These are phyloP conservation scores for Colletotrichum simmondsii DNA, from an alignment of 2,329 filamentous ascomycete species.

Conservation along the genomic window DNA sequence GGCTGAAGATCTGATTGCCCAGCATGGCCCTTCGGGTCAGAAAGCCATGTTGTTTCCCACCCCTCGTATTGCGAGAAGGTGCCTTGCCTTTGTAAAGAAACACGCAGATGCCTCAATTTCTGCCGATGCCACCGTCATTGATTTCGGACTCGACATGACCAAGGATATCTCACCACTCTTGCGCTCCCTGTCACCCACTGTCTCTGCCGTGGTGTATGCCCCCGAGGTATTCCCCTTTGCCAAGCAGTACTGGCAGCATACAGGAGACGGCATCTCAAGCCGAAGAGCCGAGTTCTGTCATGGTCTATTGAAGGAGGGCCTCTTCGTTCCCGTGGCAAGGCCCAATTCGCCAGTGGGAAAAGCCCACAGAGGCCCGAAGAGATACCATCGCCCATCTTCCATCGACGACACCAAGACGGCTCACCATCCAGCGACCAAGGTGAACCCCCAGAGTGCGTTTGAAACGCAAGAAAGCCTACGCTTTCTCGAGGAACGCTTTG, in stretches of 20 bases:
- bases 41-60: slow-evolving; percentile 88
- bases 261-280: slow-evolving; percentile 91
- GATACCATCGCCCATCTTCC: slow-evolving; percentile 75
- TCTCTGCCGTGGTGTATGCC: slow-evolving; percentile 79
- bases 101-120: slow-evolving; percentile 64
- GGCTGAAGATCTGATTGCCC: slow-evolving; percentile 72
- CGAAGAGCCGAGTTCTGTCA: slow-evolving; percentile 92
- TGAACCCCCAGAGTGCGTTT: slow-evolving; percentile 38
- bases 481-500: slow-evolving; percentile 95
- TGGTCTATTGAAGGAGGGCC: slow-evolving; percentile 75
- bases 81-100: slow-evolving; percentile 76
- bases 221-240: slow-evolving; percentile 74
- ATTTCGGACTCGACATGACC: slow-evolving; percentile 71
- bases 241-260: slow-evolving; percentile 98
- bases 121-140: slow-evolving; percentile 64
- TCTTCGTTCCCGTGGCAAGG: slow-evolving; percentile 54
- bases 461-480: slow-evolving; percentile 74
- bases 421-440: slow-evolving; percentile 36
- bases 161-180: slow-evolving; percentile 63
- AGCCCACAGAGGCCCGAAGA: slow-evolving; percentile 76
- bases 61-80: slow-evolving; percentile 74
- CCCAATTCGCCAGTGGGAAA: slow-evolving; percentile 46
- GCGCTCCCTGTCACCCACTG: slow-evolving; percentile 65
- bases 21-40: slow-evolving; percentile 70
- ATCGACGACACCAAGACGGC: slow-evolving; percentile 45